phyloP scores from a whole-genome alignment of 2,329 filamentous ascomycete genomes.

The Hyphodiscus sp. region DNA sequence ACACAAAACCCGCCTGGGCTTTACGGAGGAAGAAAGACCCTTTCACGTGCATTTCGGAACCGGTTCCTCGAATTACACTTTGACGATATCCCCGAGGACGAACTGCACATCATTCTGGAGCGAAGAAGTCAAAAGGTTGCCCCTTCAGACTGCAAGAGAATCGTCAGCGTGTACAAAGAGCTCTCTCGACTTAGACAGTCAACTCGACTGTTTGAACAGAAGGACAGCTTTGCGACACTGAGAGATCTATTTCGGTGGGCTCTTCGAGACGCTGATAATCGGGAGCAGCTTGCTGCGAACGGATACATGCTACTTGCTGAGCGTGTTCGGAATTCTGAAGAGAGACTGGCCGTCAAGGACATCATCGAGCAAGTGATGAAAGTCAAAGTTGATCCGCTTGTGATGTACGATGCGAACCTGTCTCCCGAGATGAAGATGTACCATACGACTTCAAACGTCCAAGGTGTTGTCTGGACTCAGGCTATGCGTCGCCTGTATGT shows the following conservation, averaged over 20 bases:
- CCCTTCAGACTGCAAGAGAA: conserved; percentile 82
- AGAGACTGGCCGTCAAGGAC: conserved; percentile 74
- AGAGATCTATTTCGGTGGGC: conserved; percentile 97
- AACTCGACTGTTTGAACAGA: conserved; percentile 88
- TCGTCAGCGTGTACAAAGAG: conserved; percentile 91
- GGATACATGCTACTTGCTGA: conserved; percentile 96
- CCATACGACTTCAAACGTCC: conserved; percentile 41
- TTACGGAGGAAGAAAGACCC: conserved; percentile 87
- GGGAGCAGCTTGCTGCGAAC: conserved; percentile 83
- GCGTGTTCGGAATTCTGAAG: conserved; percentile 84
- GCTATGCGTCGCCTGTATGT: conserved; percentile 91
- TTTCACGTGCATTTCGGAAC: conserved; percentile 94
- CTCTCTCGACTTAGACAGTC: conserved; percentile 86
- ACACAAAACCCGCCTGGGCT: conserved; percentile 95
- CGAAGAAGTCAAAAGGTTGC: conserved; percentile 80
- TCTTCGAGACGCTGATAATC: conserved; percentile 72
- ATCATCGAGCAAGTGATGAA: conserved; percentile 90
- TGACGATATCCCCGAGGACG: conserved; percentile 93
- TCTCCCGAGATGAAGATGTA: conserved; percentile 50
- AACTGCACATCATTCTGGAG: conserved; percentile 86
- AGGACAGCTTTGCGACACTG: conserved; percentile 93
- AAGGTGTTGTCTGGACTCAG: conserved; percentile 84
- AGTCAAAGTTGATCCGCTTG: conserved; percentile 67
- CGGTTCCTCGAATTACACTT: conserved; percentile 96
- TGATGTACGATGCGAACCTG: conserved; percentile 60